Conservation (phyloP, 331 rosid genomes). For the Rosa hybrid region DNA sequence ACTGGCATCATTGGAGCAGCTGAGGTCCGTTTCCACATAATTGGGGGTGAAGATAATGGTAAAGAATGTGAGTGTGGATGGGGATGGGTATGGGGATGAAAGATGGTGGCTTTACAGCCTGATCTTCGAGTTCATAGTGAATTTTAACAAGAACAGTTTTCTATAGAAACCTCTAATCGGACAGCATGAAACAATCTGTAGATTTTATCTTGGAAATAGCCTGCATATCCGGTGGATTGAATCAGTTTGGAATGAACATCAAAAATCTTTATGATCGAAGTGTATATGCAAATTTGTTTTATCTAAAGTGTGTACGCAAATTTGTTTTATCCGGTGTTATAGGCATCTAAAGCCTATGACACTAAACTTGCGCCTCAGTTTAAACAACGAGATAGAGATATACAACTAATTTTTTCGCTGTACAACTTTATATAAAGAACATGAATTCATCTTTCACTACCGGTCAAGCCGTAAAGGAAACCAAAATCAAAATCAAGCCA, state of each 20-base stretch:
- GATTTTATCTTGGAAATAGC: background rate
- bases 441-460: background rate
- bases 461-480: background rate
- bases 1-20: background rate
- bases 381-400: too few species aligned
- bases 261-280: background rate
- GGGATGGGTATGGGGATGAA: background rate
- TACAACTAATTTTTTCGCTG: too few species aligned
- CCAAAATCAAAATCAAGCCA: background rate
- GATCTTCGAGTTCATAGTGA: background rate
- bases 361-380: background rate
- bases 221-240: background rate
- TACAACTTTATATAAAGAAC: background rate
- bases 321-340: background rate
- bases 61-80: background rate
- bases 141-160: too few species aligned
- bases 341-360: background rate
- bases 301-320: background rate
- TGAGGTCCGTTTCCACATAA: background rate
- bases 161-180: background rate
- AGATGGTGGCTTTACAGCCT: background rate
- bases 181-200: background rate
- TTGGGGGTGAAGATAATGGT: background rate
- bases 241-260: background rate
- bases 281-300: too few species aligned